Evolutionary conservation across 2,329 filamentous ascomycete genomes (phyloP).

Genomic region (Zymoseptoria pseudotritici): DNA sequence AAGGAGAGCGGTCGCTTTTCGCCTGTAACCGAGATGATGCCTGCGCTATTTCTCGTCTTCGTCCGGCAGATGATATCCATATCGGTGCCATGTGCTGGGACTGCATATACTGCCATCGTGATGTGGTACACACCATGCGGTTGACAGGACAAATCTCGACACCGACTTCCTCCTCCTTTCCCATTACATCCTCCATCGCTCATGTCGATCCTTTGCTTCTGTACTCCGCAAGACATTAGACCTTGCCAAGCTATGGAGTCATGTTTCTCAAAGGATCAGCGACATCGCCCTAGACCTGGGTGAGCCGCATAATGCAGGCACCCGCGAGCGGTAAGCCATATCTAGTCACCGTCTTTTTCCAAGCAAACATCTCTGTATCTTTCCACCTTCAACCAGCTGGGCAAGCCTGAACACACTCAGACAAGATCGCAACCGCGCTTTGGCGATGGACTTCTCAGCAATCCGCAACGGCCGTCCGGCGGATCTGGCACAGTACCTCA

Average conservation of each 20-base stretch:
- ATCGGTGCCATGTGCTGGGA: too few species aligned
- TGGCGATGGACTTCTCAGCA: slow-evolving; percentile 6
- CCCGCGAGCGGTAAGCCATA: neutral
- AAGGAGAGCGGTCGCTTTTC: neutral
- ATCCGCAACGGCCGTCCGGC: slow-evolving; percentile 3
- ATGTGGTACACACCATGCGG: neutral
- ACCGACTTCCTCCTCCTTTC: too few species aligned
- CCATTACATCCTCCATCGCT: too few species aligned
- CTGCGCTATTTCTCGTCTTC: neutral
- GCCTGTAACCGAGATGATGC: neutral
- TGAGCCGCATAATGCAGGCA: neutral
- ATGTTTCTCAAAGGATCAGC: neutral
- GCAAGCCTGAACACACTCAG: neutral
- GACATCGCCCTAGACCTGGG: neutral
- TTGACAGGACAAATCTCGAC: too few species aligned
- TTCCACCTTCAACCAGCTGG: neutral
- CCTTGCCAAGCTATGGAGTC: neutral
- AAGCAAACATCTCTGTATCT: neutral
- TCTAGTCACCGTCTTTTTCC: neutral
- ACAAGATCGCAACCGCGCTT: neutral
- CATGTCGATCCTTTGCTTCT: neutral
- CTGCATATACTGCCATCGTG: neutral
- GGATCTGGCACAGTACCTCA: slow-evolving; percentile 9
- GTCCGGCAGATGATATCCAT: neutral
- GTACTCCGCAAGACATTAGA: neutral